A percentile compares a stretch with the other conserved stretches of the same genome.
Conservation (phyloP, 129 eudicot genomes). For the Heracleum sosnowskyi region DNA sequence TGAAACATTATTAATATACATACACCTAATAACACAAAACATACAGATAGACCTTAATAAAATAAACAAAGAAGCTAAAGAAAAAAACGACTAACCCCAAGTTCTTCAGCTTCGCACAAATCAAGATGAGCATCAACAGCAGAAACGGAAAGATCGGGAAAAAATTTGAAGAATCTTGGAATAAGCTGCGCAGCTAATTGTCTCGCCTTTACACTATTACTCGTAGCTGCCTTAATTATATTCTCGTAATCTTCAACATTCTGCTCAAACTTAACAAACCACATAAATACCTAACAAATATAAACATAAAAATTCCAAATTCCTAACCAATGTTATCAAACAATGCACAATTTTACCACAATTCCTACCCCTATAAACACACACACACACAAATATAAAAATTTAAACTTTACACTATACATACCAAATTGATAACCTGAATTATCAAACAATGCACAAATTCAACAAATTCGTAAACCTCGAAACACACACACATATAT, state of each 20-base stretch:
- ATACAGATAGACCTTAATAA: neutral
- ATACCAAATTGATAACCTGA: neutral
- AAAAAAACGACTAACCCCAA: conserved; percentile 54
- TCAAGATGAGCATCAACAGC: conserved; percentile 82
- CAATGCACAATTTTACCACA: no score
- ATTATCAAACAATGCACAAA: neutral
- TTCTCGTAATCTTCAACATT: conserved; percentile 66
- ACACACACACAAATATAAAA: neutral
- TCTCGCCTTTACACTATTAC: conserved; percentile 59
- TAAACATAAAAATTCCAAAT: neutral
- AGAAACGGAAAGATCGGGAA: conserved; percentile 47
- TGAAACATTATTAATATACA: neutral
- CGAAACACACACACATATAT: no score
- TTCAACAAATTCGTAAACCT: neutral
- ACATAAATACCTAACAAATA: neutral
- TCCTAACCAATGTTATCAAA: neutral
- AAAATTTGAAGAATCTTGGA: conserved; percentile 76
- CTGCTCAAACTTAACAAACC: conserved; percentile 21
- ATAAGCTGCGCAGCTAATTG: conserved; percentile 88
- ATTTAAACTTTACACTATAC: neutral
- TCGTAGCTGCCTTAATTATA: conserved; percentile 62
- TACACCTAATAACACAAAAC: neutral
- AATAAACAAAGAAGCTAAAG: neutral
- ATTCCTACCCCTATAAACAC: no score
- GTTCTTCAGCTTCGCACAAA: conserved; percentile 90